These are phyloP conservation scores for Isabelozyma rhagii DNA, from an alignment of 805 yeast genomes.

Conservation along the genomic window DNA sequence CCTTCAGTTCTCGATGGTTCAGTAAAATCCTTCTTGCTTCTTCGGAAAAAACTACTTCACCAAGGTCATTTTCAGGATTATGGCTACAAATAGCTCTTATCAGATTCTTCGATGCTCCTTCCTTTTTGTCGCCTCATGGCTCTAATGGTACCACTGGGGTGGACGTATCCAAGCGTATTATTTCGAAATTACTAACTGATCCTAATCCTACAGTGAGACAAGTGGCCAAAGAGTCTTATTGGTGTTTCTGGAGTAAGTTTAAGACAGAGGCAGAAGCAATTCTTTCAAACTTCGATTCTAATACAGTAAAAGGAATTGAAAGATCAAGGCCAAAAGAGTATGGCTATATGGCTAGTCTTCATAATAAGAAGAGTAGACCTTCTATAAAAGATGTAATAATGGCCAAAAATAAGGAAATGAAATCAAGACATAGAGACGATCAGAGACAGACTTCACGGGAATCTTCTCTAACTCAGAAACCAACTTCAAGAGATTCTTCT, in stretches of 20 bases:
- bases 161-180: conserved; percentile 47
- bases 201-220: conserved; percentile 81
- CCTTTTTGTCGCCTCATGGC: conserved; percentile 26
- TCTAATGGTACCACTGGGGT: conserved; percentile 12
- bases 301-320: conserved; percentile 58
- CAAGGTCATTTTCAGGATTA: conserved; percentile 64
- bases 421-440: conserved; percentile 10
- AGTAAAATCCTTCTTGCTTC: conserved; percentile 49
- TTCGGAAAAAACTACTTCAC: conserved; percentile 67
- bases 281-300: conserved; percentile 38
- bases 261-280: conserved; percentile 49
- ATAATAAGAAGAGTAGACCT: conserved; percentile 29
- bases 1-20: conserved; percentile 51
- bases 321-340: conserved; percentile 47
- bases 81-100: conserved; percentile 67
- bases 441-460: neutral
- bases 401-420: conserved; percentile 41
- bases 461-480: conserved; percentile 13
- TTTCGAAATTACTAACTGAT: conserved; percentile 65
- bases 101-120: conserved; percentile 40
- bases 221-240: conserved; percentile 66
- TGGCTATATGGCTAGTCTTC: conserved; percentile 1
- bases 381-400: conserved; percentile 49
- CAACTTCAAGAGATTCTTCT: conserved; percentile 12
- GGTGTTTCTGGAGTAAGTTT: conserved; percentile 60